Evolutionary conservation across 805 yeast species (phyloP).

Genomic region (Priceomyces fermenticarens): DNA sequence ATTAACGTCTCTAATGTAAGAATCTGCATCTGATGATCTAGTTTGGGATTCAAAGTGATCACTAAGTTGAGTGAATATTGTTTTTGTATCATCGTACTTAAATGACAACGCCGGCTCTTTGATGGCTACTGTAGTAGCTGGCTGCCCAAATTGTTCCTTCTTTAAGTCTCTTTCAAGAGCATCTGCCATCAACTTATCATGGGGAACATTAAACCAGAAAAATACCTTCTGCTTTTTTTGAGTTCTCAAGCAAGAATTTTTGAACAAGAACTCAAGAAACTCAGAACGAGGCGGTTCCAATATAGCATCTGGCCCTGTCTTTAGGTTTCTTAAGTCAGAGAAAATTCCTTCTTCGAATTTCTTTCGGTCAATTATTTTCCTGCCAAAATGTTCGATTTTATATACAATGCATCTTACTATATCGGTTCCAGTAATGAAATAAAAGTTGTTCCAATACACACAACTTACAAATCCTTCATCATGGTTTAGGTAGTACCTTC

Average conservation of each 20-base stretch:
- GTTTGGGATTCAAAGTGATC: constrained; percentile 25
- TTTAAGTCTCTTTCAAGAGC: constrained; percentile 91
- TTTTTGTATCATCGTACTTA: constrained; percentile 51
- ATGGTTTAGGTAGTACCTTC: constrained; percentile 79
- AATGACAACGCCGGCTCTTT: constrained; percentile 81
- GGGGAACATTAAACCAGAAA: constrained; percentile 95
- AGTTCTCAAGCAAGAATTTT: constrained; percentile 83
- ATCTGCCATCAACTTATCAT: constrained; percentile 86
- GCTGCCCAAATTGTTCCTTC: constrained; percentile 60
- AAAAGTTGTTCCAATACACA: constrained; percentile 86
- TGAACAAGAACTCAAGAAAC: constrained; percentile 78
- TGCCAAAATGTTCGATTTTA: constrained; percentile 85
- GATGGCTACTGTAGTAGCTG: constrained; percentile 68
- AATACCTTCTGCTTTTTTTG: constrained; percentile 97
- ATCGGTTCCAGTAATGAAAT: constrained; percentile 93
- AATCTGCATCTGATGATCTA: constrained; percentile 5
- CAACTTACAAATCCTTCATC: constrained; percentile 93
- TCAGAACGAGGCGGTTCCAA: constrained; percentile 84
- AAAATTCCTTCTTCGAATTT: constrained; percentile 97
- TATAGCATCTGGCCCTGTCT: constrained; percentile 83
- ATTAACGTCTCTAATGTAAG: constrained; percentile 7
- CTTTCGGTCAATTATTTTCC: constrained; percentile 79
- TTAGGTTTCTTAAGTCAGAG: constrained; percentile 82
- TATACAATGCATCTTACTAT: constrained; percentile 89
- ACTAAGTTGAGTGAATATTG: constrained; percentile 54